phyloP scores from a whole-genome alignment of 2,329 filamentous ascomycete species.

The Pseudogymnoascus sp. region DNA sequence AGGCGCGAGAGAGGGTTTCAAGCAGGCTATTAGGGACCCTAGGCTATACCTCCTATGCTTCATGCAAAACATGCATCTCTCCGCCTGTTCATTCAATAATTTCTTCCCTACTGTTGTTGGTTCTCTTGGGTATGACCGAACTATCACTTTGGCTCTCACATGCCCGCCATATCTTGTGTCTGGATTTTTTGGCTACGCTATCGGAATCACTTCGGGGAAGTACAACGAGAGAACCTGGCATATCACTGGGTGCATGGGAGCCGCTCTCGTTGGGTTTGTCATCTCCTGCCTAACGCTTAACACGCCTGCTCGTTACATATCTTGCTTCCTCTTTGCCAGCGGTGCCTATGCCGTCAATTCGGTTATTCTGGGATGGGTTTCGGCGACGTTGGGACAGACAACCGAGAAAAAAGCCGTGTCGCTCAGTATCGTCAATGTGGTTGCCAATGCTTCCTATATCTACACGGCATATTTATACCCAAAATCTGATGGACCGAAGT shows the following conservation, averaged over 20 bases:
- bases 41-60: conserved; percentile 37
- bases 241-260: conserved; percentile 25
- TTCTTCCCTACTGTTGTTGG: conserved; percentile 40
- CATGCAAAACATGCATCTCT: conserved; percentile 41
- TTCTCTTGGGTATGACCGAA: conserved; percentile 38
- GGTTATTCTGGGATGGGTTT: conserved; percentile 24
- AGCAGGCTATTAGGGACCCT: conserved; percentile 27
- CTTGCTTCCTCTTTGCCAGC: conserved; percentile 28
- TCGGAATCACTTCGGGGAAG: conserved; percentile 22
- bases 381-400: conserved; percentile 19
- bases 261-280: conserved; percentile 29
- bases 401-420: conserved; percentile 21
- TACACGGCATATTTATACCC: conserved; percentile 22
- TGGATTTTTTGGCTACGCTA: conserved; percentile 18
- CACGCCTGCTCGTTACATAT: conserved; percentile 27
- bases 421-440: conserved; percentile 17
- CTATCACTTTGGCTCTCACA: conserved; percentile 40
- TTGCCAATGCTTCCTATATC: conserved; percentile 19
- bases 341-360: conserved; percentile 29
- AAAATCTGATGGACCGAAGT: conserved; percentile 28
- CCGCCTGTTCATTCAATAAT: conserved; percentile 38
- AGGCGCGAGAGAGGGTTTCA: conserved; percentile 36
- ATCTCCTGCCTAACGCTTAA: conserved; percentile 25
- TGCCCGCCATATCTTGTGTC: conserved; percentile 24
- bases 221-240: conserved; percentile 30